These are phyloP conservation scores for Suhomyces faveliae DNA, from an alignment of 805 yeast genomes.

Conservation along the genomic window DNA sequence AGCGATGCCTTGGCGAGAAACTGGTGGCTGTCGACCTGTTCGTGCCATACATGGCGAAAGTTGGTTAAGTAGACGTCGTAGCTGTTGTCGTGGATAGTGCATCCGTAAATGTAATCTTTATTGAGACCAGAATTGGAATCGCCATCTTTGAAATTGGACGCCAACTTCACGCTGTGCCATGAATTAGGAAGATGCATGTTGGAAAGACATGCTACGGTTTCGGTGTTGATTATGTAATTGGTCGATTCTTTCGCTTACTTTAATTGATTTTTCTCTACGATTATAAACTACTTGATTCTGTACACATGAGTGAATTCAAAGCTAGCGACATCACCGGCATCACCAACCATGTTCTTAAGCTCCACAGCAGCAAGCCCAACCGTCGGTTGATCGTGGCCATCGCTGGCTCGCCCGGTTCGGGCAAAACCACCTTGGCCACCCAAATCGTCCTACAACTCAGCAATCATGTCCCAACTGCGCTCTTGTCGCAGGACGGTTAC, in stretches of 20 bases:
- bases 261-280: too few relatives aligned
- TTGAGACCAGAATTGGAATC: neutral
- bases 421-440: slow-evolving; percentile 68
- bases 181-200: neutral
- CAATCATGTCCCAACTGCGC: slow-evolving; percentile 15
- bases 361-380: neutral
- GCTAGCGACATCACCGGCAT: neutral
- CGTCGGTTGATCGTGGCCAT: slow-evolving; percentile 54
- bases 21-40: slow-evolving; percentile 15
- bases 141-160: too few relatives aligned
- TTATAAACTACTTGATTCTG: neutral
- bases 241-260: too few relatives aligned
- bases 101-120: slow-evolving; percentile 17
- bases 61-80: slow-evolving; percentile 28
- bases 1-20: slow-evolving; percentile 17
- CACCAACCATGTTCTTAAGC: neutral
- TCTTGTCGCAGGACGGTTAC: slow-evolving; percentile 42
- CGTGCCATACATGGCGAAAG: slow-evolving; percentile 27
- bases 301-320: neutral
- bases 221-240: neutral
- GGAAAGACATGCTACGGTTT: neutral
- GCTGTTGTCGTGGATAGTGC: neutral
- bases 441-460: slow-evolving; percentile 36
- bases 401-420: slow-evolving; percentile 84
- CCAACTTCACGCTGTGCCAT: neutral